These are phyloP conservation scores for Amylocarpus encephaloides DNA, from an alignment of 2,329 filamentous ascomycete genomes.

Conservation along the genomic window DNA sequence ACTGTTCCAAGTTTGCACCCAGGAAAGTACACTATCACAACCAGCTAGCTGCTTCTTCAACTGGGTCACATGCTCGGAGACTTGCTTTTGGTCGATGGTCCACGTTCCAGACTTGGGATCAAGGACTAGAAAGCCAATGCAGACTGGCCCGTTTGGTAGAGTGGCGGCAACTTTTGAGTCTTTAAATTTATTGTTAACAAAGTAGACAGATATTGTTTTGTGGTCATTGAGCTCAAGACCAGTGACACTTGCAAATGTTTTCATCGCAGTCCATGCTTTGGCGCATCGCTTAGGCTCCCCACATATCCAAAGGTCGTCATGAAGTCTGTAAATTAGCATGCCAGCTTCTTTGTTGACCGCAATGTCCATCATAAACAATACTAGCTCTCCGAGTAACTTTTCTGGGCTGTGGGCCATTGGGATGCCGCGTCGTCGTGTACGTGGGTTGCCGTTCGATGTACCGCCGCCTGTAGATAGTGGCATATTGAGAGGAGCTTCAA, in stretches of 20 bases:
- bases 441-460: slow-evolving; percentile 25
- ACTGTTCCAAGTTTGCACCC: slow-evolving; percentile 52
- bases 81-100: slow-evolving; percentile 45
- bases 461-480: slow-evolving; percentile 26
- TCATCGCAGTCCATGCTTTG: slow-evolving; percentile 52
- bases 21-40: slow-evolving; percentile 47
- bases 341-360: slow-evolving; percentile 55
- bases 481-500: slow-evolving; percentile 53
- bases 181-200: slow-evolving; percentile 25
- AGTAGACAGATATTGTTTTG: slow-evolving; percentile 46
- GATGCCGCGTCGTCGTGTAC: slow-evolving; percentile 45
- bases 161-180: slow-evolving; percentile 2
- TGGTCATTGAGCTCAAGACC: slow-evolving; percentile 51
- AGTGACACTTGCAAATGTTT: slow-evolving; percentile 45
- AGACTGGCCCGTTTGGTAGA: slow-evolving; percentile 46
- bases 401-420: slow-evolving; percentile 54
- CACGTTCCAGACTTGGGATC: slow-evolving; percentile 41
- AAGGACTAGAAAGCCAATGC: slow-evolving; percentile 51
- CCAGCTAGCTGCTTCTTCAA: slow-evolving; percentile 46
- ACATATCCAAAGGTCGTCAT: slow-evolving; percentile 64
- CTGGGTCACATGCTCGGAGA: slow-evolving; percentile 48
- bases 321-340: slow-evolving; percentile 49
- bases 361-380: slow-evolving; percentile 59
- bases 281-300: slow-evolving; percentile 44
- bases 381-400: slow-evolving; percentile 51